Base-by-base conservation (phyloP, 2,329 filamentous ascomycete genomes). In the Akanthomyces lecanii region DNA sequence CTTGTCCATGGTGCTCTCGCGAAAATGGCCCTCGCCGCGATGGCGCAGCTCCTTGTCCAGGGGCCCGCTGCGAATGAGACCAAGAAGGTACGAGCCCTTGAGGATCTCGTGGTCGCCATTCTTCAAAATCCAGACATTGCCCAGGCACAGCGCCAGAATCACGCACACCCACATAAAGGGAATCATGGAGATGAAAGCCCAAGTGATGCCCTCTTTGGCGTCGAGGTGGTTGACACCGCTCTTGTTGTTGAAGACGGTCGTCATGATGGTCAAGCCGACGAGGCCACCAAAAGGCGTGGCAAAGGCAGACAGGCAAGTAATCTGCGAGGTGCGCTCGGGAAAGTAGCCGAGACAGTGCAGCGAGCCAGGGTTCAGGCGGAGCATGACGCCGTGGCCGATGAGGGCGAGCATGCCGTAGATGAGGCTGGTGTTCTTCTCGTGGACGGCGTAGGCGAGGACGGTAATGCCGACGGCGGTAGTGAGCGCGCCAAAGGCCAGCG, bases 361-460 rank as follows among this genome's bases (percentile, higher is more conserved):
- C 0, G 82, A 81, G 0, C 79, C 80, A 5, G 85, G 85, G 81
- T 89, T 89, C 69, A 88, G 81, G 16, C 86, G 79, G 16, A 88
- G 72, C 0, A 86, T 87, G 0, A 83, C 85, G 0, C 88, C 87
- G 0, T 79, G 80, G 1, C 88, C 88, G 0, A 85, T 79, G 1
- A 90, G 71, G 0, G 81, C 86, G 76, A 90, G 85, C 81, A 90
- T 89, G 33, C 83, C 86, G 66, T 85, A 88, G 25, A 90, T 80
- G 10, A 83, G 72, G 0, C 75, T 70, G 0, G 76, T 74, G 57
- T 83, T 74, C 0, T 81, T 78, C 0, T 71, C 74, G 4, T 80
- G 79, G 12, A 88, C 75, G 0, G 85, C 85, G 72, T 80, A 85
- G 0, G 82, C 80, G 2, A 90, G 73, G 7, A 88, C 72, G 0